Base-by-base conservation (phyloP, 768 basidiomycete species). In the Peribolospora kevripleyi region DNA sequence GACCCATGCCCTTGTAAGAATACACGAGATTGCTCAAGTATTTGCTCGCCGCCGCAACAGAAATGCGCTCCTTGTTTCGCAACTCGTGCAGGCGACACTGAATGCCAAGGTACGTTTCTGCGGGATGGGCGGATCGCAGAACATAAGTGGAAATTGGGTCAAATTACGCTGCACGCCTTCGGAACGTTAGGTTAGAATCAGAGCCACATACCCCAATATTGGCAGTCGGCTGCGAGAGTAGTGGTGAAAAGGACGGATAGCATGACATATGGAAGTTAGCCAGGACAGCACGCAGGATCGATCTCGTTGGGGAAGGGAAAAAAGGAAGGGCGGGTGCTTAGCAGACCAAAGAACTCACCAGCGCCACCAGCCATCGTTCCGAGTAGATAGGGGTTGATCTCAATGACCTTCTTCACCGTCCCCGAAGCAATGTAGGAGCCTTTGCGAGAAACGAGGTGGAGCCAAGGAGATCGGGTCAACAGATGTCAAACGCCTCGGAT, bases 331-430 rank as follows among this genome's bases (percentile, higher is more conserved):
- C 25, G 25, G 25, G 25, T 1, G 1, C 25, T 25, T 25, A 25
- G 25, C 25, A 25, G 25, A 25, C 25, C 25, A 25, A 25, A 25
- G 25, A 1, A 25, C 25, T 25, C 65, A 80, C 88, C 91, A 62
- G 93, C 93, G 68, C 91, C 91, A 69, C 93, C 93, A 59, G 93
- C 93, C 91, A 98, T 97, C 2, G 93, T 98, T 58, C 93, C 93
- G n/a, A 98, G 76, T 51, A 98, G 70, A 71, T 88, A 97, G 46
- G 86, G 86, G 71, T 97, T 97, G 70, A 98, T 98, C 72, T 98
- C 93, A 62, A 98, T 97, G 60, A 98, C 90, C 62, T 63, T 98
- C 75, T 91, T 97, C 59, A 98, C 86, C 11, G 91, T 97, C 54
- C 91, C 90, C 14, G 81, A 86, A 90, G 91, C 91, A 66, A 98